Percentiles rank a stretch among this genome's conserved stretches.
Conservation (phyloP, 306 rosid species). For the apple (Malus domestica) region ASM211411v1 NC_041804.1:35171001-35171500, state of each 20-base stretch:
- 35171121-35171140: conserved; percentile 31
- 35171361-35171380: neutral
- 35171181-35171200: conserved; percentile 24
- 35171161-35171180: conserved; percentile 24
- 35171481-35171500: neutral
- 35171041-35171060: conserved; percentile 23
- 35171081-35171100: conserved; percentile 40
- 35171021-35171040: conserved; percentile 37
- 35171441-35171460: neutral
- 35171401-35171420: neutral
- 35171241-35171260: conserved; percentile 16
- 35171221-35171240: conserved; percentile 27
- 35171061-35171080: conserved; percentile 64
- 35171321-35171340: neutral
- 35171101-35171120: conserved; percentile 39
- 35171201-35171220: conserved; percentile 24
- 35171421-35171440: neutral
- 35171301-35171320: conserved; percentile 4
- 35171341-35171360: neutral
- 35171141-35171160: conserved; percentile 61
- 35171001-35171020: conserved; percentile 41
- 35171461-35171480: neutral
- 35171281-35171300: conserved; percentile 18
- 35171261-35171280: conserved; percentile 9
- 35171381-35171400: neutral